Base-by-base conservation (phyloP, 306 rosid genomes). In the Quercus dentata region DNA sequence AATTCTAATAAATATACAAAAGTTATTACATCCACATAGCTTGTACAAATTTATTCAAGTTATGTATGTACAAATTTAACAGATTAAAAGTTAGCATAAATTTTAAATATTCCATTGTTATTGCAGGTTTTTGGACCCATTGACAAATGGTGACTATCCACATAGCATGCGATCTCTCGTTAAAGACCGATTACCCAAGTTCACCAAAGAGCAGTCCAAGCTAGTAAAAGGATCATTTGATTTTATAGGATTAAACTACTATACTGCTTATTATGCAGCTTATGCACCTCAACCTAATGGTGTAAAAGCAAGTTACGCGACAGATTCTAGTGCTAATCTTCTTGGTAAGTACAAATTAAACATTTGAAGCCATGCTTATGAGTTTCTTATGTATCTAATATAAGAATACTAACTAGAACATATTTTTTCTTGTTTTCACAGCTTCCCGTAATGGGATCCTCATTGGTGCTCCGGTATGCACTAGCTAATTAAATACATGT, bases 231-330 rank as follows among this genome's bases (percentile, higher is more conserved):
- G 89, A 13, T 88, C 97, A 59, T 86, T 75, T 9, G 93, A 91
- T 80, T 91, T 91, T 55, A 44, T 91, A 12, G 97, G 97, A 72
- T 9, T 90, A 68, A 90, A 90, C 74, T 90, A 90, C 70, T 90
- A 90, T 83, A 81, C 89, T 56, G 64, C 87, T 30, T 30, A 80
- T 35, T 88, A 85, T 76, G 94, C 83, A 61, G 58, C 82, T 41
- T 27, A 74, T 68, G 51, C 76, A 56, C 83, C 88, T 61, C 62
- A 83, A 1, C 27, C 3, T 56, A 79, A n/a, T 11, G 64, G 56
- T 1, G 58, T 23, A 58, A 73, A 69, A 19, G 77, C 76, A 51
- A 83, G 77, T 27, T 74, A 73, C 6, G 51, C 23, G 28, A 75
- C 92, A 6, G 94, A 90, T 44, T 1, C 77, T 55, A 82, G 78